A percentile compares a stretch with the other conserved stretches of the same genome.
Evolutionary conservation across 2,329 filamentous ascomycete genomes (phyloP).

Genomic region (Clarireedia sp.): DNA sequence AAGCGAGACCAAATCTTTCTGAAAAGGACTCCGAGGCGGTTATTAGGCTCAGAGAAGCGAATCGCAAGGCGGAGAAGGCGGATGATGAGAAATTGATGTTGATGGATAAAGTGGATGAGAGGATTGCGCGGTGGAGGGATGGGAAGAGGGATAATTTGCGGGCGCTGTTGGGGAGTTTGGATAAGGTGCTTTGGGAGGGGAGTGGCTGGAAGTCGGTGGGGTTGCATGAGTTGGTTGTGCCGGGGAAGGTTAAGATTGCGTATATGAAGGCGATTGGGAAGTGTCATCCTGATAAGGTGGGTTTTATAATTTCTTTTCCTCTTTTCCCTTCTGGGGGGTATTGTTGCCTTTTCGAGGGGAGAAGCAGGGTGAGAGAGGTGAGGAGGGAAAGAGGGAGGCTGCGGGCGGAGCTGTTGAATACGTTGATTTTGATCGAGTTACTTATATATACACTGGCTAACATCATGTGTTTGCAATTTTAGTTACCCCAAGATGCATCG

Average conservation of each 20-base stretch:
- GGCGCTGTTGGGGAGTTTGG: constrained; percentile 77
- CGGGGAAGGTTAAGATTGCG: constrained; percentile 90
- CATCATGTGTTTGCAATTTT: neutral
- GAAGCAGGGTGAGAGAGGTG: too few relatives aligned
- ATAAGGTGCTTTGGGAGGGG: constrained; percentile 82
- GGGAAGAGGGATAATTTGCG: constrained; percentile 90
- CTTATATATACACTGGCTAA: too few relatives aligned
- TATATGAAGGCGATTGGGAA: constrained; percentile 99
- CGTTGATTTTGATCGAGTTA: neutral
- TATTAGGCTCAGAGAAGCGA: constrained; percentile 70
- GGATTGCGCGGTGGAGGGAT: constrained; percentile 72
- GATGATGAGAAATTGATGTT: constrained; percentile 93
- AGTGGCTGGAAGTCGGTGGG: constrained; percentile 97
- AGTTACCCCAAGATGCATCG: constrained; percentile 57
- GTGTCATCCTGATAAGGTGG: constrained; percentile 97
- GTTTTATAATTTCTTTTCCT: constrained; percentile 47
- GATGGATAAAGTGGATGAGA: constrained; percentile 75
- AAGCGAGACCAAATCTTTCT: constrained; percentile 25
- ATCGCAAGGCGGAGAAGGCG: constrained; percentile 73
- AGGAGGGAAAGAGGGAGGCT: neutral
- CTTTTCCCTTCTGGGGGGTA: neutral
- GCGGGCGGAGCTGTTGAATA: neutral
- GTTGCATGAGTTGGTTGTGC: constrained; percentile 84
- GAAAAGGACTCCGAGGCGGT: constrained; percentile 63
- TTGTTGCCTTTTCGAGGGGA: neutral